Evolutionary conservation across 169 alveolate genomes (phyloP).

Genomic region (Amoebophrya sp.): DNA sequence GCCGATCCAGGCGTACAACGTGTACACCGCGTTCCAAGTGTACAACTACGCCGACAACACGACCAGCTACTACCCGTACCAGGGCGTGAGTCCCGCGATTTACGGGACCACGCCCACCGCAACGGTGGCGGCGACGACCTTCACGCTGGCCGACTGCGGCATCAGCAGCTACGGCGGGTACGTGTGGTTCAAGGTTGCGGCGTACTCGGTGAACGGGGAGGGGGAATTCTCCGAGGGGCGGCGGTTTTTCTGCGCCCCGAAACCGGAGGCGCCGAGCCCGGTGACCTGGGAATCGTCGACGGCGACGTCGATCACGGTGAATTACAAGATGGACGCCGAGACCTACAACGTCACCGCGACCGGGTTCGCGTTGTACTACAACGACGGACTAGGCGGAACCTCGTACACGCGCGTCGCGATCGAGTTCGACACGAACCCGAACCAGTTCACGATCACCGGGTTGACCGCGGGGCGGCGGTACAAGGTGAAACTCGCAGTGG

Average conservation of each 20-base stretch:
- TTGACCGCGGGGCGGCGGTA: not conserved
- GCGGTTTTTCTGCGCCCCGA: conserved; percentile 1
- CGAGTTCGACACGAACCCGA: conserved; percentile 10
- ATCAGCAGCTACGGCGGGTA: not conserved
- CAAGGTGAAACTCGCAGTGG: not conserved
- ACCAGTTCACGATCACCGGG: not conserved
- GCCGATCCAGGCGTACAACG: not conserved
- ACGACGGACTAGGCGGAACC: conserved; percentile 2
- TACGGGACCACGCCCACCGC: not conserved
- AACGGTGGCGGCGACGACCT: not conserved
- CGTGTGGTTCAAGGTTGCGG: not conserved
- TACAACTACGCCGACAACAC: not conserved
- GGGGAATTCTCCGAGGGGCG: not conserved
- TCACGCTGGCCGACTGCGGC: not conserved
- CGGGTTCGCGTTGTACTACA: not conserved
- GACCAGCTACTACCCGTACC: not conserved
- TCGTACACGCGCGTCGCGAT: not conserved
- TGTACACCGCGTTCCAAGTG: not conserved
- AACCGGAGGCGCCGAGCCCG: not conserved
- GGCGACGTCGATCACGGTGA: not conserved
- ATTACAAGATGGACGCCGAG: not conserved
- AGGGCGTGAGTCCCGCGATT: not conserved
- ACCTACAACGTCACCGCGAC: conserved; percentile 18
- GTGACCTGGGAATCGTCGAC: not conserved
- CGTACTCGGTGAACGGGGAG: not conserved